Evolutionary conservation across 2,329 filamentous ascomycete species (phyloP).

Genomic region (Phaeoacremonium minimum): DNA sequence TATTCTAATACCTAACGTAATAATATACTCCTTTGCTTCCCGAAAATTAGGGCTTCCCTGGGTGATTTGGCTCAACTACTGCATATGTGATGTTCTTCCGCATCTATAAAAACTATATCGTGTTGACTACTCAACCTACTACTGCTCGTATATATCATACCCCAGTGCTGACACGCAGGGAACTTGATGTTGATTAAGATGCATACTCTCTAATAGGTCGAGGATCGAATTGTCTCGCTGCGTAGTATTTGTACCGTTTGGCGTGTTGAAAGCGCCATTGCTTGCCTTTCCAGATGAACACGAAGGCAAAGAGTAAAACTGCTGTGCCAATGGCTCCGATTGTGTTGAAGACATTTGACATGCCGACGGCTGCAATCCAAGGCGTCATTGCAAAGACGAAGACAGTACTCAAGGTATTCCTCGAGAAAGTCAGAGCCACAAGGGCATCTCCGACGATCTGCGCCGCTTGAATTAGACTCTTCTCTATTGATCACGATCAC

Average conservation of each 20-base stretch:
- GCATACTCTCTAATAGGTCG: constrained; percentile 6
- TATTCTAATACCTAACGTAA: too few relatives aligned
- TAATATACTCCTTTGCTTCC: too few relatives aligned
- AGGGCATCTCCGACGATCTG: constrained; percentile 10
- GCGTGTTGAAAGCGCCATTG: constrained; percentile 7
- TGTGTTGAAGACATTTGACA: constrained; percentile 12
- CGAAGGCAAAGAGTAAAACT: constrained; percentile 10
- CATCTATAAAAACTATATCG: too few relatives aligned
- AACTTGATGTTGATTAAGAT: too few relatives aligned
- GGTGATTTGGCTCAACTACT: too few relatives aligned
- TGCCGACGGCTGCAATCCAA: constrained; percentile 8
- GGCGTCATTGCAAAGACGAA: constrained; percentile 11
- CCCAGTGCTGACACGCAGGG: too few relatives aligned
- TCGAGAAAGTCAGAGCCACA: constrained; percentile 10
- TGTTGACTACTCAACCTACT: too few relatives aligned
- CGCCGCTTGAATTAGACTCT: background rate
- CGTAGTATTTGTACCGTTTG: constrained; percentile 8
- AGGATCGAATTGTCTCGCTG: constrained; percentile 10
- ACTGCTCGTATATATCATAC: too few relatives aligned
- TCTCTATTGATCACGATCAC: background rate
- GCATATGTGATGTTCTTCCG: too few relatives aligned
- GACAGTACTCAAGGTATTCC: constrained; percentile 10
- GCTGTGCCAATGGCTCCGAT: constrained; percentile 9
- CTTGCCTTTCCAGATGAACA: constrained; percentile 10
- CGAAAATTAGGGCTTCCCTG: too few relatives aligned